Conservation (phyloP, 225 moss, liverwort and hornwort species). For the Climacium dendroides region DNA sequence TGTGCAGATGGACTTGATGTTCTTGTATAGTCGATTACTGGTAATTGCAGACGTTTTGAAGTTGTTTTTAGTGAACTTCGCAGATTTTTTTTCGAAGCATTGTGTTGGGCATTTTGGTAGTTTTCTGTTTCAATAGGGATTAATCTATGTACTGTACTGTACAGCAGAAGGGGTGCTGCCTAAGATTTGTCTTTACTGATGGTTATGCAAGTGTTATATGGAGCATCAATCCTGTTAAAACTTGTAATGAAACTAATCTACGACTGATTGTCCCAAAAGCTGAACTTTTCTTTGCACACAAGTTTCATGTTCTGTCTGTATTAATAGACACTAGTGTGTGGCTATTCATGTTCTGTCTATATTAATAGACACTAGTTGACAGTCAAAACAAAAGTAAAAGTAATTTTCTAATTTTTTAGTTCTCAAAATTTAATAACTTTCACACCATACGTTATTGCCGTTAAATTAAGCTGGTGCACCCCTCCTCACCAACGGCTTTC, state of each 20-base stretch:
- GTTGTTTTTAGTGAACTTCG: background rate
- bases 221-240: background rate
- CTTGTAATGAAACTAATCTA: background rate
- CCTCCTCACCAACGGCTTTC: too few relatives aligned
- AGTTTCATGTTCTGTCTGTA: background rate
- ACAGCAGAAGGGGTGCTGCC: background rate
- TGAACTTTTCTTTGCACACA: background rate
- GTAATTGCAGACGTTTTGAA: background rate
- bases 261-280: background rate
- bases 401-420: too few relatives aligned
- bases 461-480: too few relatives aligned
- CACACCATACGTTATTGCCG: too few relatives aligned
- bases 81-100: background rate
- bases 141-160: background rate
- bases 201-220: too few relatives aligned
- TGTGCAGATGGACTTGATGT: background rate
- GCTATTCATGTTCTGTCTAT: too few relatives aligned
- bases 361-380: too few relatives aligned
- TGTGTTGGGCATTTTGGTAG: background rate
- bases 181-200: background rate
- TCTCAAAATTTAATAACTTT: too few relatives aligned
- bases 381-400: too few relatives aligned
- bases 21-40: background rate
- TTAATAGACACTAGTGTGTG: too few relatives aligned
- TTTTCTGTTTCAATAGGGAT: background rate